phyloP scores from a whole-genome alignment of 208 protist genomes.

The Leishmania major region DNA sequence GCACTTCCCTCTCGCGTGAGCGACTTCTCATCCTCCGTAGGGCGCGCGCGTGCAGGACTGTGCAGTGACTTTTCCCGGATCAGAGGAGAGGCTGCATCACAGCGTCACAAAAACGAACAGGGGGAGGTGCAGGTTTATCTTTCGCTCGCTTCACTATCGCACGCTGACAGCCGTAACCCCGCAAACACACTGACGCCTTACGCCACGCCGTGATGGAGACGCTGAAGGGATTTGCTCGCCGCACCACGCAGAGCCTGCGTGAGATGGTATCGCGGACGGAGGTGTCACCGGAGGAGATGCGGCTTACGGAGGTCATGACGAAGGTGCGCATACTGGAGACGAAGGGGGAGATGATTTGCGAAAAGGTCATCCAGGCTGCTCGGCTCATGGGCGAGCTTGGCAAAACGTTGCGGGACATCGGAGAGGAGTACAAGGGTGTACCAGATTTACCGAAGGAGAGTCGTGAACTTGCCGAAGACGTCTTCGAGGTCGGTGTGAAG shows the following conservation, averaged over 20 bases:
- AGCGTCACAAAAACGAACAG: not conserved
- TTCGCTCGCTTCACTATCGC: not conserved
- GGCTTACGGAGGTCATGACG: constrained; percentile 39
- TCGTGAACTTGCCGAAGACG: constrained; percentile 55
- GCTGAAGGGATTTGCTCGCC: constrained; percentile 77
- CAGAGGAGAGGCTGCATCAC: not conserved
- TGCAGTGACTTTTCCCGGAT: not conserved
- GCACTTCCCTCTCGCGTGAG: not conserved
- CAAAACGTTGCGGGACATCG: constrained; percentile 64
- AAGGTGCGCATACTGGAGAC: constrained; percentile 59
- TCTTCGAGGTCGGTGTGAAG: constrained; percentile 51
- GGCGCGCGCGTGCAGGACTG: not conserved
- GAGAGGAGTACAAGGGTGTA: constrained; percentile 64
- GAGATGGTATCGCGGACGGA: constrained; percentile 59
- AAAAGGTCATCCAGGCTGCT: constrained; percentile 57
- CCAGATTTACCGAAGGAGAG: constrained; percentile 62
- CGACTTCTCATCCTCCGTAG: not conserved
- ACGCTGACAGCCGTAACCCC: not conserved
- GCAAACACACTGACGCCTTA: not conserved
- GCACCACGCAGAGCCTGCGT: constrained; percentile 76
- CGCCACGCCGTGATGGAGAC: constrained; percentile 44
- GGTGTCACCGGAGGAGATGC: constrained; percentile 38
- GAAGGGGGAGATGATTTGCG: constrained; percentile 45
- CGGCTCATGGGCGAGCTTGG: constrained; percentile 78
- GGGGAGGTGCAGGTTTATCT: not conserved